Evolutionary conservation across 2,329 filamentous ascomycete genomes (phyloP), one percentile per base, ranked within the genome.

Genomic region (Ceratocystis alfenasii): DNA sequence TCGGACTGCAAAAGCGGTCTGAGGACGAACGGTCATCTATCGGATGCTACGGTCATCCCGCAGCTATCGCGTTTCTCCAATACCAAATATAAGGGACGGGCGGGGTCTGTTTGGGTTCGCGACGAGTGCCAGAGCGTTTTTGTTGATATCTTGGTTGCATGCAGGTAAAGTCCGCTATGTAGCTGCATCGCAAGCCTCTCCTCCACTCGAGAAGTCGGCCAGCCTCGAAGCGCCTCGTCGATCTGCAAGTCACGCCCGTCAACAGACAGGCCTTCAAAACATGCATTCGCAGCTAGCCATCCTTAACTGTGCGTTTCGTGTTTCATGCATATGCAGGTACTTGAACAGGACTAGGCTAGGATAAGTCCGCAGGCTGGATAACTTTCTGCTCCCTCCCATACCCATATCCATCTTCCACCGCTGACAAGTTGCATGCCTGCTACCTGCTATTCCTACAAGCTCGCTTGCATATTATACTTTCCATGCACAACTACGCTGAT

Each of bases 321-420:
- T 57, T 57, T 57, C 53, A 57, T 57, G 53, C 53, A 57, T 57
- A 57, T 20, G 53, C 53, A 57, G 53, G 53, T 30, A 57, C 53
- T 57, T 57, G 22, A 5, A 22, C 20, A 25, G 8, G 22, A n/a
- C 46, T 48, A n/a, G 45, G 20, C 45, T 17, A n/a, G 15, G 5
- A 48, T 15, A 20, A 20, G 45, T 17, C 17, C 15, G 5, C 17
- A 20, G n/a, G 5, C 17, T 20, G 5, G 46, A n/a, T 48, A 22
- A 22, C 46, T 22, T 48, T 17, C 36, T 41, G 10, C 36, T 41
- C 36, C 36, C 28, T 28, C 28, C 1, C 36, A 41, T 41, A 41
- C 36, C 36, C 36, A 15, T 41, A 41, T 41, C 36, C 3, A 4
- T 41, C 36, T 15, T 15, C 36, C 36, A 41, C 10, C 10, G 36